phyloP scores from a whole-genome alignment of 2,329 filamentous ascomycete species.

The Knufia fluminis region DNA sequence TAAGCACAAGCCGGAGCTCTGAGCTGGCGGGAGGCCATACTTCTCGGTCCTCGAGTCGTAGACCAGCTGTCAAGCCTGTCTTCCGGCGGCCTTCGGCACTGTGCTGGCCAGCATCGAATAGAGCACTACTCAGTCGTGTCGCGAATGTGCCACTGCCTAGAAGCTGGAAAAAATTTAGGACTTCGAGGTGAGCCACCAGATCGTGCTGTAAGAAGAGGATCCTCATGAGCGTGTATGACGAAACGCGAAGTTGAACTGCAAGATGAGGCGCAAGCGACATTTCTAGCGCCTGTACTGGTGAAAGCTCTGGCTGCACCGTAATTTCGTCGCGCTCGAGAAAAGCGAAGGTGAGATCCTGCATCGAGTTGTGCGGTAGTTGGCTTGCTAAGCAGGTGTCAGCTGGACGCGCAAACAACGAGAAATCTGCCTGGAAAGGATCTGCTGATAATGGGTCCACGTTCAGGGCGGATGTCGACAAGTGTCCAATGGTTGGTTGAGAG shows the following conservation, averaged over 20 bases:
- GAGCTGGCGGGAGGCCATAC: conserved; percentile 92
- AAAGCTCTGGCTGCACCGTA: conserved; percentile 4
- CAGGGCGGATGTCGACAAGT: too few relatives aligned
- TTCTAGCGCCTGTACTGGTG: conserved; percentile 29
- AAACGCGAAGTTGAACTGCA: conserved; percentile 61
- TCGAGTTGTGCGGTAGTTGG: conserved; percentile 7
- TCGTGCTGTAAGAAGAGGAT: conserved; percentile 68
- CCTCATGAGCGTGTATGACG: conserved; percentile 67
- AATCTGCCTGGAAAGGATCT: conserved; percentile 11
- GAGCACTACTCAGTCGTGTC: conserved; percentile 65
- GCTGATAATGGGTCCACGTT: too few relatives aligned
- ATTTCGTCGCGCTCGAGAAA: conserved; percentile 4
- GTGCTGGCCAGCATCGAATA: conserved; percentile 76
- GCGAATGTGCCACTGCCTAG: conserved; percentile 78
- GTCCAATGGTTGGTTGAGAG: too few relatives aligned
- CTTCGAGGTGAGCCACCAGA: conserved; percentile 59
- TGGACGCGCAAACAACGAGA: conserved; percentile 4
- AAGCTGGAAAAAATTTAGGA: conserved; percentile 74
- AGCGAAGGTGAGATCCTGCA: conserved; percentile 9
- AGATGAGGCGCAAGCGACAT: conserved; percentile 70
- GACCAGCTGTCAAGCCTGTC: conserved; percentile 64
- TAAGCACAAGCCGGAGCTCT: conserved; percentile 79
- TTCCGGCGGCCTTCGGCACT: conserved; percentile 65
- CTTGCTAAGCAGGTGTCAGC: not conserved
- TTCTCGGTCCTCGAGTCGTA: conserved; percentile 70